These are phyloP conservation scores for Elsinoe necatrix DNA, from an alignment of 2,329 filamentous ascomycete genomes.

Conservation along the genomic window DNA sequence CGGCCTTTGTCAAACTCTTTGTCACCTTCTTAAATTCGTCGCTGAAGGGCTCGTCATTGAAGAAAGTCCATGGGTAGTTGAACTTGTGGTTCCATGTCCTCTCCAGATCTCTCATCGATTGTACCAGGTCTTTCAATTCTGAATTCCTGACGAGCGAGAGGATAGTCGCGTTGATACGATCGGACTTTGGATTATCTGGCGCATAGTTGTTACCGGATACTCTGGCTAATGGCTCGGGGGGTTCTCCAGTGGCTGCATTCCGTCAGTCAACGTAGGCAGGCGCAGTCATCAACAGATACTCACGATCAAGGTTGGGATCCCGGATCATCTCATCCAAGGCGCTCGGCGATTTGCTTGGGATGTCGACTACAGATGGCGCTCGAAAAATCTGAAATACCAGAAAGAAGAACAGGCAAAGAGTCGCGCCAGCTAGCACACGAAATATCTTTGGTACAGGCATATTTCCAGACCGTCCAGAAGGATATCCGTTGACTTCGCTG, in stretches of 20 bases:
- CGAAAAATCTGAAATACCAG: conserved; percentile 68
- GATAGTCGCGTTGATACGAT: conserved; percentile 87
- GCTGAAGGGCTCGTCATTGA: conserved; percentile 90
- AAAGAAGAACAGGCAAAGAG: conserved; percentile 66
- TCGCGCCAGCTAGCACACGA: conserved; percentile 64
- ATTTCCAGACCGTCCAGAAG: conserved; percentile 25
- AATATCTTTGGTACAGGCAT: conserved; percentile 86
- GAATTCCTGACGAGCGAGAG: conserved; percentile 87
- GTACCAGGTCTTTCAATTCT: conserved; percentile 74
- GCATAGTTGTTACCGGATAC: conserved; percentile 65
- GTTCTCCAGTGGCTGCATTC: conserved; percentile 66
- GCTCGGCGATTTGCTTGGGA: conserved; percentile 26
- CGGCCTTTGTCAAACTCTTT: conserved; percentile 72
- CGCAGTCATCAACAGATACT: conserved; percentile 31
- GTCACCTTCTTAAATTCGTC: conserved; percentile 87
- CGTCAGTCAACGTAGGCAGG: background rate
- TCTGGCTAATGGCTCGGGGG: conserved; percentile 65
- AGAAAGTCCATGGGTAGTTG: conserved; percentile 99
- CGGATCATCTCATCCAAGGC: conserved; percentile 55
- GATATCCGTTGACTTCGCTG: conserved; percentile 20
- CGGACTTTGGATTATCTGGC: conserved; percentile 63
- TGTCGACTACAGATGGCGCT: conserved; percentile 39
- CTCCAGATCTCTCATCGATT: conserved; percentile 86
- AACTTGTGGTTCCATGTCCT: conserved; percentile 96
- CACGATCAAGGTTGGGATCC: conserved; percentile 84